A percentile compares a stretch with the other conserved stretches of the same genome.
Evolutionary conservation across 345 rosid genomes (phyloP).

Genomic region (Geranium brycei): DNA sequence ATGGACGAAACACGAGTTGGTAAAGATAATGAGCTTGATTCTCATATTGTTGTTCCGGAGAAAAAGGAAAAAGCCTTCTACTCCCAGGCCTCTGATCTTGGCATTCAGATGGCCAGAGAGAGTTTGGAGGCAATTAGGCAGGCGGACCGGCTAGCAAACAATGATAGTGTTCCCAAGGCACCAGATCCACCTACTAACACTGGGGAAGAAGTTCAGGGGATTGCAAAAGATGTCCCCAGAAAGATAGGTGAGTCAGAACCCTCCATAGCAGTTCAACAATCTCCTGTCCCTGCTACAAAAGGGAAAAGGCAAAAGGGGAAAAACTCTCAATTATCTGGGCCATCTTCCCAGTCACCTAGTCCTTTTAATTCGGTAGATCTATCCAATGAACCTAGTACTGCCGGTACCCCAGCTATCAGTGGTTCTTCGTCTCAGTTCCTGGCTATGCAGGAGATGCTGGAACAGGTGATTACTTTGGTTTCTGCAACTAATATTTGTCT

Average conservation of each 20-base stretch:
- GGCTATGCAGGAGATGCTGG: constrained; percentile 43
- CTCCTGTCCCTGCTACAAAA: constrained; percentile 28
- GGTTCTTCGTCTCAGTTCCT: constrained; percentile 29
- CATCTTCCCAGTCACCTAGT: constrained; percentile 34
- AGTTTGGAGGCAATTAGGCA: constrained; percentile 24
- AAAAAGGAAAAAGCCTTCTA: constrained; percentile 45
- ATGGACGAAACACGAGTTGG: constrained; percentile 32
- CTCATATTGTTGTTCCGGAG: constrained; percentile 17
- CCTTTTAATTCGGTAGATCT: constrained; percentile 50
- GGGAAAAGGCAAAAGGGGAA: constrained; percentile 45
- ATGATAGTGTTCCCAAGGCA: constrained; percentile 14
- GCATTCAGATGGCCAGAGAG: constrained; percentile 52
- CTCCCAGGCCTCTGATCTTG: constrained; percentile 59
- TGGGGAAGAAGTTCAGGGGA: constrained; percentile 20
- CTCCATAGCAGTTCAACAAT: constrained; percentile 15
- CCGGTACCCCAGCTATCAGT: constrained; percentile 28
- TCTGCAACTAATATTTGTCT: neutral
- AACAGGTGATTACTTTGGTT: constrained; percentile 34
- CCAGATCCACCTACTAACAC: constrained; percentile 20
- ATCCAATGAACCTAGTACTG: constrained; percentile 35
- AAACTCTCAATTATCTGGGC: constrained; percentile 35
- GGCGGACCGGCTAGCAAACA: constrained; percentile 8
- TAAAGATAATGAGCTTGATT: constrained; percentile 24
- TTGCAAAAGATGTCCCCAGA: constrained; percentile 20
- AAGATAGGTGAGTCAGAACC: constrained; percentile 27